Evolutionary conservation across 441 rosid species (phyloP).

Genomic region (Erodium texanum): DNA sequence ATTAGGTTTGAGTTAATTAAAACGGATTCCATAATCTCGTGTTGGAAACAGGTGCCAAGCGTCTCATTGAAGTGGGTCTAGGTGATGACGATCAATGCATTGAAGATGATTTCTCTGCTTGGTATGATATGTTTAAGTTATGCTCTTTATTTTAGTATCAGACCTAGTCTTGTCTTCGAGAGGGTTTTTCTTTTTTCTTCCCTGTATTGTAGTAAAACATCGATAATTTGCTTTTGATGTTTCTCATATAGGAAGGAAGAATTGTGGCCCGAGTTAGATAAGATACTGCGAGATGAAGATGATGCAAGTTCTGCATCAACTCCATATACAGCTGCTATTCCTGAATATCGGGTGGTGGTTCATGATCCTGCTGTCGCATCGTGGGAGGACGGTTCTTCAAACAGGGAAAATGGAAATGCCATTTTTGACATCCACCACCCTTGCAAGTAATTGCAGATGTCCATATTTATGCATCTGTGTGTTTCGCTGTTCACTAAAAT

Average conservation of each 20-base stretch:
- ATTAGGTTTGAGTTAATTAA: background rate
- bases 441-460: constrained; percentile 44
- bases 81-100: constrained; percentile 97
- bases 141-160: background rate
- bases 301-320: constrained; percentile 49
- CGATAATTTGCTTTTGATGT: background rate
- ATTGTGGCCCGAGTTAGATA: constrained; percentile 80
- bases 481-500: background rate
- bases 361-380: constrained; percentile 38
- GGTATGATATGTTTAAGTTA: constrained; percentile 31
- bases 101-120: constrained; percentile 90
- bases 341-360: constrained; percentile 60
- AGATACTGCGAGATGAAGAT: constrained; percentile 66
- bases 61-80: constrained; percentile 64
- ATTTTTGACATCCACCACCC: constrained; percentile 74
- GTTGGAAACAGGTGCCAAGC: constrained; percentile 49
- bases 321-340: constrained; percentile 64
- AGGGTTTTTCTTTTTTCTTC: background rate
- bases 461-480: background rate
- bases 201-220: background rate
- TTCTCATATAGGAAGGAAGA: constrained; percentile 51
- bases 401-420: constrained; percentile 51
- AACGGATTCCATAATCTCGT: background rate
- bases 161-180: background rate
- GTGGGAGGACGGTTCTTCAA: constrained; percentile 28